These are phyloP conservation scores for Colletotrichum sp. DNA, from an alignment of 2,329 filamentous ascomycete genomes.

Conservation along the genomic window DNA sequence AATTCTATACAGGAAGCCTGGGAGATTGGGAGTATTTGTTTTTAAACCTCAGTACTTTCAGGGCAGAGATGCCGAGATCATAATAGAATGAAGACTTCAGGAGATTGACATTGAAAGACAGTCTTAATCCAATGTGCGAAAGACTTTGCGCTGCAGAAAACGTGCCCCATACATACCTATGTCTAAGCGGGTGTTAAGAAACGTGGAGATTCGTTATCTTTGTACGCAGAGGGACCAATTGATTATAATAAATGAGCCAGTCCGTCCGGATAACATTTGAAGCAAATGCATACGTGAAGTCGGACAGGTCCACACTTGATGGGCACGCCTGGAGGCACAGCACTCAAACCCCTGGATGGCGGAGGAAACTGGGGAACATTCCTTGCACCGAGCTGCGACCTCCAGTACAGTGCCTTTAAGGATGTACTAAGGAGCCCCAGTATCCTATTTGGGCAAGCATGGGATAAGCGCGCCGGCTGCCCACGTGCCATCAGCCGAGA, in stretches of 20 bases:
- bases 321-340: not conserved
- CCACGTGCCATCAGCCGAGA: not conserved
- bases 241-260: too few relatives aligned
- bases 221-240: fast-evolving
- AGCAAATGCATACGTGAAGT: not conserved
- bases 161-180: not conserved
- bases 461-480: not conserved
- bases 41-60: fast-evolving
- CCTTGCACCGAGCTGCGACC: not conserved
- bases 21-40: not conserved
- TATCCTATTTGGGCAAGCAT: not conserved
- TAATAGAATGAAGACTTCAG: fast-evolving
- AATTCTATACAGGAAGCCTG: fast-evolving
- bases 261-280: not conserved
- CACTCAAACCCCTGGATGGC: not conserved
- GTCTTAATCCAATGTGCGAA: not conserved
- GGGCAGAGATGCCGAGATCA: fast-evolving
- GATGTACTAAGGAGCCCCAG: not conserved
- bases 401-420: not conserved
- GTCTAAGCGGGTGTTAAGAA: fast-evolving
- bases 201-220: not conserved
- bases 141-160: not conserved
- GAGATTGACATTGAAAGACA: not conserved
- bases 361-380: not conserved
- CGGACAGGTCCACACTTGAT: not conserved